phyloP scores from a whole-genome alignment of 257 asterid genomes.

The Fraxinus americana region DNA sequence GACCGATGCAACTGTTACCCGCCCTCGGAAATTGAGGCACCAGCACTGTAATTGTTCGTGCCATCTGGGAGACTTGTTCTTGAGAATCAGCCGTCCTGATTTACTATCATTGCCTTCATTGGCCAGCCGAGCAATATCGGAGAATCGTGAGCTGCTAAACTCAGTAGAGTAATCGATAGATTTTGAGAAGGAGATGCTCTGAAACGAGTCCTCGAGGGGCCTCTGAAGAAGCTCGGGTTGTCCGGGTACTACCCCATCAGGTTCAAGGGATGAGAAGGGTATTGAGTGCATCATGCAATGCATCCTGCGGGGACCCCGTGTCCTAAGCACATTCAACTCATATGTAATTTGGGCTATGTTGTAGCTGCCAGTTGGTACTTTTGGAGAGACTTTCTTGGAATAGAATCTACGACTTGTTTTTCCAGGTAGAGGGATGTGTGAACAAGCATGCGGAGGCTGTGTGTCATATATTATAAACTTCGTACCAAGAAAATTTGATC shows the following conservation, averaged over 20 bases:
- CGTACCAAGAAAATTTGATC: slow-evolving; percentile 94
- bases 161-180: slow-evolving; percentile 73
- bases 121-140: slow-evolving; percentile 52
- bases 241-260: slow-evolving; percentile 83
- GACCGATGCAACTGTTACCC: slow-evolving; percentile 93
- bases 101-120: slow-evolving; percentile 50
- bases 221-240: slow-evolving; percentile 85
- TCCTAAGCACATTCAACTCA: slow-evolving; percentile 89
- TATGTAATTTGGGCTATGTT: slow-evolving; percentile 78
- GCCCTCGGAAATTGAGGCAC: slow-evolving; percentile 87
- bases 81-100: slow-evolving; percentile 64
- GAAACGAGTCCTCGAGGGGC: slow-evolving; percentile 83
- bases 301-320: slow-evolving; percentile 96
- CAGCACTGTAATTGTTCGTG: slow-evolving; percentile 93
- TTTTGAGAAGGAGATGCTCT: slow-evolving; percentile 83
- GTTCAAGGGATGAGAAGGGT: slow-evolving; percentile 79
- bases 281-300: slow-evolving; percentile 85
- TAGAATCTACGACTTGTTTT: slow-evolving; percentile 76
- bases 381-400: slow-evolving; percentile 84
- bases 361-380: slow-evolving; percentile 84
- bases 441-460: slow-evolving; percentile 61
- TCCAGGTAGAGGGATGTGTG: slow-evolving; percentile 60
- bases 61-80: slow-evolving; percentile 95
- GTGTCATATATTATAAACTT: slow-evolving; percentile 94
- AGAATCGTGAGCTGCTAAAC: slow-evolving; percentile 80